Evolutionary conservation across 148 eudicot species (phyloP).

Genomic region (Rhododendron ovatum): DNA sequence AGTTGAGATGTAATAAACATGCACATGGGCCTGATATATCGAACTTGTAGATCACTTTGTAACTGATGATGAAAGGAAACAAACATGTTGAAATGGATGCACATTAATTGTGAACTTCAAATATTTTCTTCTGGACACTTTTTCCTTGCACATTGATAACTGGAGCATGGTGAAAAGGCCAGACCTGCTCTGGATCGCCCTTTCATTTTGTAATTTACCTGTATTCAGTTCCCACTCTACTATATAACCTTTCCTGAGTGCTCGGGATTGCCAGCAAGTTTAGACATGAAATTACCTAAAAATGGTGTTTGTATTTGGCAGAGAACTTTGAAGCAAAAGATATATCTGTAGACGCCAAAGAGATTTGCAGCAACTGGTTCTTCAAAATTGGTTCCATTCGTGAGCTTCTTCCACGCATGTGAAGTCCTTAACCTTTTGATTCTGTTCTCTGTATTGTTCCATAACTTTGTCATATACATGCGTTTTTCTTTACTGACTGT

Average conservation of each 20-base stretch:
- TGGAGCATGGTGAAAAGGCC: slow-evolving; percentile 2
- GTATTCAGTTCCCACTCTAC: background rate
- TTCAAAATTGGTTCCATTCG: slow-evolving; percentile 65
- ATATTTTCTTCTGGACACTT: background rate
- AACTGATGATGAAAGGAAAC: background rate
- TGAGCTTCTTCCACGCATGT: slow-evolving; percentile 88
- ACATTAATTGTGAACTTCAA: background rate
- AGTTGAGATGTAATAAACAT: background rate
- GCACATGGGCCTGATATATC: background rate
- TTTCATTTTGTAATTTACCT: background rate
- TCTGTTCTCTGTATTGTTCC: background rate
- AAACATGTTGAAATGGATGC: background rate
- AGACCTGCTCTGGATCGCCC: background rate
- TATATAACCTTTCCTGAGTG: background rate
- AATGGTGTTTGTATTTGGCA: slow-evolving; percentile 25
- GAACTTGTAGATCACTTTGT: background rate
- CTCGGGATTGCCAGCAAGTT: background rate
- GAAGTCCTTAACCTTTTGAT: slow-evolving; percentile 21
- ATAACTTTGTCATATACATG: background rate
- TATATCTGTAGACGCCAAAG: slow-evolving; percentile 61
- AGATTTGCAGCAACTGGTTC: slow-evolving; percentile 78
- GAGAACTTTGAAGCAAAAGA: slow-evolving; percentile 54
- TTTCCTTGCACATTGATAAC: background rate
- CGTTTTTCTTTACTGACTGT: slow-evolving; percentile 4
- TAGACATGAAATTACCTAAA: slow-evolving; percentile 11